A percentile compares a stretch with the other conserved stretches of the same genome.
Evolutionary conservation across 1,284 basidiomycete genomes (phyloP).

Genomic region (Hemileia vastatrix): DNA sequence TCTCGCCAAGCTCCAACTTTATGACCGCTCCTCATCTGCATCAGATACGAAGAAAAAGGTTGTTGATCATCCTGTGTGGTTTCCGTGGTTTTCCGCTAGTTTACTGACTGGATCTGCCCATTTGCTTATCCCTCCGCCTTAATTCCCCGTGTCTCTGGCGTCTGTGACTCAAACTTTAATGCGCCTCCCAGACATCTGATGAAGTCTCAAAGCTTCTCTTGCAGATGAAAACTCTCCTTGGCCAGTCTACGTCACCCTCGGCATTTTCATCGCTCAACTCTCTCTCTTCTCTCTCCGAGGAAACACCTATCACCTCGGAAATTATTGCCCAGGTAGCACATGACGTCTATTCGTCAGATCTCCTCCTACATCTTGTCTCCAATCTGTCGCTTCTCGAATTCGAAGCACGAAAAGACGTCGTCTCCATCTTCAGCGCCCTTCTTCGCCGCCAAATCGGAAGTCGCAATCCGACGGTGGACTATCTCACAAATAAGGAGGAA

Average conservation of each 20-base stretch:
- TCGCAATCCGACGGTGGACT: slow-evolving; percentile 88
- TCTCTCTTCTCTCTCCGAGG: slow-evolving; percentile 8
- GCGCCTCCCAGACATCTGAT: slow-evolving; percentile 58
- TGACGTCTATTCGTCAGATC: slow-evolving; percentile 84
- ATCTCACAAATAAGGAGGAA: slow-evolving; percentile 71
- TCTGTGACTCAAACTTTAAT: no score
- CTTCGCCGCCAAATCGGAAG: slow-evolving; percentile 86
- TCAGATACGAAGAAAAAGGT: no score
- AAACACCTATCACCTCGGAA: slow-evolving; percentile 47
- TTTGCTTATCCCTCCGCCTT: slow-evolving; percentile 9
- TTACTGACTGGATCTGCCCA: no score
- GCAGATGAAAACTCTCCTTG: slow-evolving; percentile 59
- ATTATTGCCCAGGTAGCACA: slow-evolving; percentile 84
- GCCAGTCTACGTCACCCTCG: slow-evolving; percentile 12
- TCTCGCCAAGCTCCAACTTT: slow-evolving; percentile 14
- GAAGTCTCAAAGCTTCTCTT: slow-evolving; percentile 80
- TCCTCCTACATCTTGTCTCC: slow-evolving; percentile 69
- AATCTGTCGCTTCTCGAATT: slow-evolving; percentile 85
- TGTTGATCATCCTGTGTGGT: no score
- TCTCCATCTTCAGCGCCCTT: slow-evolving; percentile 94
- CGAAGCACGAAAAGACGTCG: slow-evolving; percentile 82
- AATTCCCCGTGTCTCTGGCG: no score
- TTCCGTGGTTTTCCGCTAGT: no score
- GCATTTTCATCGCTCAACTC: slow-evolving; percentile 6
- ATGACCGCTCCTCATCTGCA: no score